Conservation (phyloP, 2,329 filamentous ascomycete species). For the Talaromyces sp. region DNA sequence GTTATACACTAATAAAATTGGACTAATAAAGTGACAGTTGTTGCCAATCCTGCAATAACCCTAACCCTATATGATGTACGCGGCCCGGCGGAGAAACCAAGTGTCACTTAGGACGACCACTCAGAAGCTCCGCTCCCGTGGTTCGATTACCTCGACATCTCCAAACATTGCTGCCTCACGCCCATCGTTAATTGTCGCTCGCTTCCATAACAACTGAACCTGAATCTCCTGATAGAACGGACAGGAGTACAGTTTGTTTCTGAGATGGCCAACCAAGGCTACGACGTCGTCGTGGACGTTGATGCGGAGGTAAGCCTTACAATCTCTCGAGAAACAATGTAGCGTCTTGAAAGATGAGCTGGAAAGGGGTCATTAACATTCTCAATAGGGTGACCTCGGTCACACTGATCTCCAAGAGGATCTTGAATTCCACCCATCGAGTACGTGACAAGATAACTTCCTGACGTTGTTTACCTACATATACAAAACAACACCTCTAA, state of each 20-base stretch:
- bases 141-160: not conserved
- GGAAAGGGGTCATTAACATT: not conserved
- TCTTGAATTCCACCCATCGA: conserved; percentile 96
- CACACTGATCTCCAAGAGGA: conserved; percentile 98
- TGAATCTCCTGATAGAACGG: not conserved
- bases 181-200: not conserved
- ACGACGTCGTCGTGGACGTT: conserved; percentile 96
- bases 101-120: conserved; percentile 17
- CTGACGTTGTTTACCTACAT: not conserved
- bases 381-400: conserved; percentile 80
- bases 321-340: not conserved
- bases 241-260: not conserved
- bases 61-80: not conserved
- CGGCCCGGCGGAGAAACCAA: conserved; percentile 13
- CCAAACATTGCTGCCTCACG: not conserved
- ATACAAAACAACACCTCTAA: not conserved
- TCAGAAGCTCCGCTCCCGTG: conserved; percentile 8
- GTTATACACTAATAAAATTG: not conserved
- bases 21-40: not conserved
- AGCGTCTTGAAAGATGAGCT: too few relatives aligned
- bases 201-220: not conserved
- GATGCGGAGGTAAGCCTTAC: conserved; percentile 74
- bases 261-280: conserved; percentile 75
- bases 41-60: not conserved
- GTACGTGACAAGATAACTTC: conserved; percentile 40